These are phyloP conservation scores for Ophiostoma australiae DNA, from an alignment of 2,329 filamentous ascomycete species.

Conservation along the genomic window DNA sequence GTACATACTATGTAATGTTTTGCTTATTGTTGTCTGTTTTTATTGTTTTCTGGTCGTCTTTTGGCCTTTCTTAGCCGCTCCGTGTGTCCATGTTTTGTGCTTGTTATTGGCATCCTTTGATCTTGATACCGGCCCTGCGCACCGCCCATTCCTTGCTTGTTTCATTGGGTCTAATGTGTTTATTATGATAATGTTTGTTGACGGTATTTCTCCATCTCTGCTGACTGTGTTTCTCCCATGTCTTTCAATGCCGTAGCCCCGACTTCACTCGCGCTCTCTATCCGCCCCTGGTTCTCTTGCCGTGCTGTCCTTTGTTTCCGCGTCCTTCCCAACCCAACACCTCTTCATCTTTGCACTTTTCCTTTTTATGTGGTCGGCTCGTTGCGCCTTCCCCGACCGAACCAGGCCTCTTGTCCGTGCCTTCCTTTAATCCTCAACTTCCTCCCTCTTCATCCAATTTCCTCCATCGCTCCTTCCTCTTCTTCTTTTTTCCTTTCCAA, in stretches of 20 bases:
- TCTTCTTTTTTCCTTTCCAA: slow-evolving; percentile 7
- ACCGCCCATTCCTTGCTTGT: slow-evolving; percentile 8
- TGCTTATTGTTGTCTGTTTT: neutral
- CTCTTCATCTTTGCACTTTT: slow-evolving; percentile 9
- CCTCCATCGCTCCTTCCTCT: slow-evolving; percentile 16
- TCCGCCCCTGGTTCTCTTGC: slow-evolving; percentile 17
- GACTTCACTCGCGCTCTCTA: slow-evolving; percentile 21
- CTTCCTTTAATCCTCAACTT: neutral
- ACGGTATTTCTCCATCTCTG: neutral
- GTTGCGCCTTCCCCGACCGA: slow-evolving; percentile 4
- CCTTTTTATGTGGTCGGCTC: slow-evolving; percentile 5
- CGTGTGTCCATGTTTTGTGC: neutral
- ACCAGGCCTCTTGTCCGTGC: neutral
- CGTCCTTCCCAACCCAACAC: neutral
- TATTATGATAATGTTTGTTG: slow-evolving; percentile 6
- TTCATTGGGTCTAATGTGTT: neutral
- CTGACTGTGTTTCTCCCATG: neutral
- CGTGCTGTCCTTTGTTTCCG: slow-evolving; percentile 6
- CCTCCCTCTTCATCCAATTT: neutral
- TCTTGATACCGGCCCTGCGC: neutral
- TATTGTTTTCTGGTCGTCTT: neutral
- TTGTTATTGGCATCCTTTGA: neutral
- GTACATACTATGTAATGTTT: too few species aligned
- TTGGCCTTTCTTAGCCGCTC: neutral
- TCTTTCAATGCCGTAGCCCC: slow-evolving; percentile 14